Percentiles rank a stretch among this genome's conserved stretches.
These are phyloP conservation scores for Penicillium brasilianum DNA, from an alignment of 2,329 filamentous ascomycete species.

Conservation along the genomic window DNA sequence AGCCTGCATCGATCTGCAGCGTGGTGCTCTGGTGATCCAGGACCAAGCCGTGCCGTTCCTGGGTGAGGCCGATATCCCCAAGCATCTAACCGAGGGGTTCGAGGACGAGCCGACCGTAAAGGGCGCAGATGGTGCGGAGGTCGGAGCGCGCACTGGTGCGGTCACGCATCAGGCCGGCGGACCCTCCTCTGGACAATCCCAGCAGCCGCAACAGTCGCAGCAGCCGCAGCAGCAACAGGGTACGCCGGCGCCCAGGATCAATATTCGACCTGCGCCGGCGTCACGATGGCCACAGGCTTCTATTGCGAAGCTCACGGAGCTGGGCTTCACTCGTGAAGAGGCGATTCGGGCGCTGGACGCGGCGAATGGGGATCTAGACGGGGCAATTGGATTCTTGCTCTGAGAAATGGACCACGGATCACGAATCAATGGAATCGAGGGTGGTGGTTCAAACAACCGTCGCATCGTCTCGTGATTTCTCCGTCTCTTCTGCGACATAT, in stretches of 20 bases:
- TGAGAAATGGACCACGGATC: slow-evolving; percentile 20
- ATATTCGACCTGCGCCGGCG: slow-evolving; percentile 35
- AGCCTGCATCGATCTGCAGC: slow-evolving; percentile 84
- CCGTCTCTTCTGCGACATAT: slow-evolving; percentile 14
- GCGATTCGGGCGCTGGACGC: slow-evolving; percentile 82
- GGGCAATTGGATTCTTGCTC: slow-evolving; percentile 81
- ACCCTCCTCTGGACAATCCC: background rate
- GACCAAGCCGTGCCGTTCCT: slow-evolving; percentile 88
- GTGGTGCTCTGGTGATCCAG: slow-evolving; percentile 85
- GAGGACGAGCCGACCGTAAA: slow-evolving; percentile 81
- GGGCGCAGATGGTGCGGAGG: slow-evolving; percentile 85
- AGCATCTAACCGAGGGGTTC: slow-evolving; percentile 71
- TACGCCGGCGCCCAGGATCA: slow-evolving; percentile 29
- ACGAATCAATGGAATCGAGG: background rate
- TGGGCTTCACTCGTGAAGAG: slow-evolving; percentile 77
- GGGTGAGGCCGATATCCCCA: slow-evolving; percentile 93
- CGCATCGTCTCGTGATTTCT: slow-evolving; percentile 1
- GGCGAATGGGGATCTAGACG: slow-evolving; percentile 83
- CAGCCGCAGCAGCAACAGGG: slow-evolving; percentile 13
- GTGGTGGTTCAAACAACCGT: background rate
- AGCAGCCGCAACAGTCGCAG: slow-evolving; percentile 7
- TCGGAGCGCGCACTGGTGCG: slow-evolving; percentile 82
- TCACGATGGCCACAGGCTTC: slow-evolving; percentile 62
- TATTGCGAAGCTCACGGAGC: slow-evolving; percentile 74
- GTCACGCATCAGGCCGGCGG: slow-evolving; percentile 45